These are phyloP conservation scores for Boletus speciosus DNA, from an alignment of 768 basidiomycete genomes.

Conservation along the genomic window DNA sequence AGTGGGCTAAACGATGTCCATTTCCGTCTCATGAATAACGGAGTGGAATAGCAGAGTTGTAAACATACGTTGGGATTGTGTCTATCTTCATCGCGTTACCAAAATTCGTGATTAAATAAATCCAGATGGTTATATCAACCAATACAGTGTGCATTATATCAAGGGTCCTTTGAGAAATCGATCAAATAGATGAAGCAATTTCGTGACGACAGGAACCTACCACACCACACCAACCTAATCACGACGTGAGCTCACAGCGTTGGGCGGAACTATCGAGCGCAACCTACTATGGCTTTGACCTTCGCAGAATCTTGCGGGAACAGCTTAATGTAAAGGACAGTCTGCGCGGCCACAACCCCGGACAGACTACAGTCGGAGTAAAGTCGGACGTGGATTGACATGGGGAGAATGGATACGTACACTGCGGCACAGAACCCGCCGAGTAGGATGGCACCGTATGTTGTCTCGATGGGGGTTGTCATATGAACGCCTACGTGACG, in stretches of 20 bases:
- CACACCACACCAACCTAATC: slow-evolving; percentile 27
- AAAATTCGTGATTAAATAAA: slow-evolving; percentile 42
- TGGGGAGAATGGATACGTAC: slow-evolving; percentile 9
- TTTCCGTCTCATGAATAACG: not conserved
- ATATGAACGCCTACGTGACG: not conserved
- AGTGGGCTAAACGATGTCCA: slow-evolving; percentile 14
- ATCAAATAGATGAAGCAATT: not conserved
- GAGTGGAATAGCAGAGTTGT: not conserved
- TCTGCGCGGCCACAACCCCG: slow-evolving; percentile 26
- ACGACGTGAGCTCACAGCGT: not conserved
- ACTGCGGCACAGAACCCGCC: slow-evolving; percentile 30
- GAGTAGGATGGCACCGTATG: slow-evolving; percentile 28
- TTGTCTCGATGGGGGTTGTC: slow-evolving; percentile 15
- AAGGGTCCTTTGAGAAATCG: slow-evolving; percentile 20
- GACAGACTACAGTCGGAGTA: slow-evolving; percentile 21
- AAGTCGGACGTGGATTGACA: not conserved
- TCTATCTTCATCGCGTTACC: slow-evolving; percentile 39
- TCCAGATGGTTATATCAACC: slow-evolving; percentile 41
- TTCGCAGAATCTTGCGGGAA: slow-evolving; percentile 23
- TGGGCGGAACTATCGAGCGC: not conserved
- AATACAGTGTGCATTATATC: slow-evolving; percentile 41
- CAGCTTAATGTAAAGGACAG: slow-evolving; percentile 30
- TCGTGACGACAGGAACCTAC: slow-evolving; percentile 6
- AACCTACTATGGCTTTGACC: slow-evolving; percentile 24
- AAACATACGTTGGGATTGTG: slow-evolving; percentile 41